Evolutionary conservation across 768 basidiomycete genomes (phyloP).

Genomic region (Tricholoma hemisulphureum): DNA sequence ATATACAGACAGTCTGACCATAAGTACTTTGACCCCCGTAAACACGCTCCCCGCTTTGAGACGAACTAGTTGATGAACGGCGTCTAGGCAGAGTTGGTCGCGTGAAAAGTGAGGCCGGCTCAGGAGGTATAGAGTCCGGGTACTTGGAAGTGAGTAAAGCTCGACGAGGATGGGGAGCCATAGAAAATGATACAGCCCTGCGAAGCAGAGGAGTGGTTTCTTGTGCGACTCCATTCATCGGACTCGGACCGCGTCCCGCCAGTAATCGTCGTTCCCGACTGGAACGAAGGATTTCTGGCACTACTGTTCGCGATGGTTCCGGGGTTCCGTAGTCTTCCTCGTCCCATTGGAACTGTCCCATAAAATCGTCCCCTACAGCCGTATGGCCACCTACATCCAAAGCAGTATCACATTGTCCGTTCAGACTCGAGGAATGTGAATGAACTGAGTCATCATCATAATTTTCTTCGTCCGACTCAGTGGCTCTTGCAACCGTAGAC

Average conservation of each 20-base stretch:
- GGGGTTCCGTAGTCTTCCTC: constrained; percentile 13
- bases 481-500: constrained; percentile 51
- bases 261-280: neutral
- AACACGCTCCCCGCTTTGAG: constrained; percentile 27
- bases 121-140: neutral
- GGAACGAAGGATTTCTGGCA: neutral
- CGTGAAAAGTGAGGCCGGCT: neutral
- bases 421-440: too few species aligned
- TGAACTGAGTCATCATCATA: constrained; percentile 32
- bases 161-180: constrained; percentile 12
- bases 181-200: constrained; percentile 31
- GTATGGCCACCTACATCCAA: constrained; percentile 9
- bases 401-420: constrained; percentile 24
- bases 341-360: constrained; percentile 22
- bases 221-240: constrained; percentile 13
- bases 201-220: constrained; percentile 35
- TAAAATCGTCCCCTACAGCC: constrained; percentile 16
- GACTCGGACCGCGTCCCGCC: neutral
- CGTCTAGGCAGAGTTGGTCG: constrained; percentile 12
- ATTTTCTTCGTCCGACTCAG: constrained; percentile 36
- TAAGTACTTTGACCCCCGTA: constrained; percentile 65
- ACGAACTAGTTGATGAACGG: constrained; percentile 34
- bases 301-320: neutral
- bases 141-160: constrained; percentile 2
- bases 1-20: constrained; percentile 60